Evolutionary conservation across 1,139 yeast species (phyloP).

Genomic region (Candida smagusa): DNA sequence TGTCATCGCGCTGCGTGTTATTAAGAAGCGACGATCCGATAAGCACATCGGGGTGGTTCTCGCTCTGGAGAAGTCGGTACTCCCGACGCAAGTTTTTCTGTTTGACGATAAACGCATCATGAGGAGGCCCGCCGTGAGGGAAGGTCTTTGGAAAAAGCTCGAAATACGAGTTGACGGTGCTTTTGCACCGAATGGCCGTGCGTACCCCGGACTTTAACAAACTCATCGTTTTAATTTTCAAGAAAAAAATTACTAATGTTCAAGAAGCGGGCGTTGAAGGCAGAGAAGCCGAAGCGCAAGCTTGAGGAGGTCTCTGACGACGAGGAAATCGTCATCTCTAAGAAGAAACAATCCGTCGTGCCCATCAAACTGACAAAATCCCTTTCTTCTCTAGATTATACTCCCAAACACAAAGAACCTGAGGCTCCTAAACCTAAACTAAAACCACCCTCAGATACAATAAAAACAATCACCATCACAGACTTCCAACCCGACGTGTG

Average conservation of each 20-base stretch:
- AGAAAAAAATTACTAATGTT: slow-evolving; percentile 23
- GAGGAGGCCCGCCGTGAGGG: slow-evolving; percentile 67
- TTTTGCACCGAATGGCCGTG: slow-evolving; percentile 1
- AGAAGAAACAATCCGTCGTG: background rate
- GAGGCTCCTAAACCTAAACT: slow-evolving; percentile 7
- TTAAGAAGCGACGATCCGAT: slow-evolving; percentile 26
- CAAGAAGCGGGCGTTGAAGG: slow-evolving; percentile 30
- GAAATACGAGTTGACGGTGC: slow-evolving; percentile 36
- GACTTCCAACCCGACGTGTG: slow-evolving; percentile 96
- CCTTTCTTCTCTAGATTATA: background rate
- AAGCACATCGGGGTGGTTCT: slow-evolving; percentile 75
- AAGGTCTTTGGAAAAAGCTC: slow-evolving; percentile 72
- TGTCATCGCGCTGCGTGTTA: slow-evolving; percentile 13
- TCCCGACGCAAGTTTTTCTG: slow-evolving; percentile 61
- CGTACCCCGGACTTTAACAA: too few species aligned
- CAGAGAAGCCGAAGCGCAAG: slow-evolving; percentile 16
- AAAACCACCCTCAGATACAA: slow-evolving; percentile 43
- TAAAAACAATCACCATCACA: slow-evolving; percentile 69
- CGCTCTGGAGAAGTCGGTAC: slow-evolving; percentile 67
- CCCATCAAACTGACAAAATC: background rate
- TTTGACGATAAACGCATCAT: slow-evolving; percentile 58
- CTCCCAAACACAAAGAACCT: slow-evolving; percentile 5
- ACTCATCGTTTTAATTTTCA: background rate
- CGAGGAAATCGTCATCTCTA: slow-evolving; percentile 1
- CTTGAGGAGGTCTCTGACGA: slow-evolving; percentile 6